Evolutionary conservation across 352 stramenopile genomes (phyloP).

Genomic region (Plasmopara muralis): DNA sequence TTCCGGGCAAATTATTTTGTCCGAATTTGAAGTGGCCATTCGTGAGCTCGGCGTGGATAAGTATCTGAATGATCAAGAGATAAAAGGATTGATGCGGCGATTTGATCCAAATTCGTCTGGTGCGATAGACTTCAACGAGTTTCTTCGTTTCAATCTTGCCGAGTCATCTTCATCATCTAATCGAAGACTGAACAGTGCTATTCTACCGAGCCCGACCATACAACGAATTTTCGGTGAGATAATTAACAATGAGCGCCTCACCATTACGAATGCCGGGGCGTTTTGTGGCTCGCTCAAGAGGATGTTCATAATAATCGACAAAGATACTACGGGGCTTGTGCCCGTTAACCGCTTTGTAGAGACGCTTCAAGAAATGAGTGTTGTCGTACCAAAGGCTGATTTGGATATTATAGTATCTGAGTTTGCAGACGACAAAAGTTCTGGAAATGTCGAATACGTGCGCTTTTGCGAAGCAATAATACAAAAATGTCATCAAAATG

Average conservation of each 20-base stretch:
- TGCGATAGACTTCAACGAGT: slow-evolving; percentile 68
- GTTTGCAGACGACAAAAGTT: slow-evolving; percentile 31
- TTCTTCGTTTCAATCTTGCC: slow-evolving; percentile 66
- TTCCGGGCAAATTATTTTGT: slow-evolving; percentile 58
- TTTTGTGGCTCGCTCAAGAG: slow-evolving; percentile 68
- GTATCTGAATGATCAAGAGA: slow-evolving; percentile 64
- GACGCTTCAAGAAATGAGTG: slow-evolving; percentile 57
- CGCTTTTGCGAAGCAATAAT: slow-evolving; percentile 54
- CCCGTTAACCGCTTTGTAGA: slow-evolving; percentile 41
- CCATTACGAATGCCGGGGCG: slow-evolving; percentile 26
- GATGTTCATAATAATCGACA: slow-evolving; percentile 80
- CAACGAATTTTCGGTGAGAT: slow-evolving; percentile 48
- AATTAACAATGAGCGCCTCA: slow-evolving; percentile 41
- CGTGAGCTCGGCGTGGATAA: slow-evolving; percentile 67
- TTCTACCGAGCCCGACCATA: slow-evolving; percentile 22
- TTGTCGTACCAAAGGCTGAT: slow-evolving; percentile 31
- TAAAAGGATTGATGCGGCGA: slow-evolving; percentile 72
- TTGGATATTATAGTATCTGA: slow-evolving; percentile 36
- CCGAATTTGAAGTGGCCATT: slow-evolving; percentile 62
- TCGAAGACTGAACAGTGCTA: slow-evolving; percentile 21
- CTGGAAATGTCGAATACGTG: slow-evolving; percentile 36
- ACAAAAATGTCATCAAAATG: slow-evolving; percentile 34
- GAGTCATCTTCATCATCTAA: slow-evolving; percentile 54
- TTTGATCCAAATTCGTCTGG: slow-evolving; percentile 66
- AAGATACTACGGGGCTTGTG: slow-evolving; percentile 51